Conservation (phyloP, 495 filamentous ascomycete genomes). For the Amniculicola lignicola region DNA sequence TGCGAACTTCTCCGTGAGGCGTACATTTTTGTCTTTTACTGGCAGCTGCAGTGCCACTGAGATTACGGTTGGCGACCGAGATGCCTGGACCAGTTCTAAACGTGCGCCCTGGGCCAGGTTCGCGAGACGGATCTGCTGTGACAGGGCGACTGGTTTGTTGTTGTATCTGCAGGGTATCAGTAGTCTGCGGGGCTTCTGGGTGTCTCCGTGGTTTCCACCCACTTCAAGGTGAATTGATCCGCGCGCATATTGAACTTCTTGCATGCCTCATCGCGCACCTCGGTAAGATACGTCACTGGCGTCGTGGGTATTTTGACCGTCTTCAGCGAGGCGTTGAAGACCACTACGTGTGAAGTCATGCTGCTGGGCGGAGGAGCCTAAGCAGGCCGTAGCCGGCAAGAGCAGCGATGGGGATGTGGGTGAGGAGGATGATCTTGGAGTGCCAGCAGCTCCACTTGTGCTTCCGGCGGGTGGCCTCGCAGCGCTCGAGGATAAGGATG, state of each 20-base stretch:
- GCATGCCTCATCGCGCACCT: slow-evolving; percentile 84
- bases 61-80: slow-evolving; percentile 76
- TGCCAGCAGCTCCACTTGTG: slow-evolving; percentile 13
- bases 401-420: slow-evolving; percentile 8
- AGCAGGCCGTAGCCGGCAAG: slow-evolving; percentile 10
- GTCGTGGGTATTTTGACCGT: slow-evolving; percentile 77
- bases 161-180: slow-evolving; percentile 56
- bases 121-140: slow-evolving; percentile 78
- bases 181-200: not conserved
- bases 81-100: slow-evolving; percentile 82
- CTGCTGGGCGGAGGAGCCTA: slow-evolving; percentile 41
- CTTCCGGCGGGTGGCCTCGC: not conserved
- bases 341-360: slow-evolving; percentile 88
- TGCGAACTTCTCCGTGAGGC: slow-evolving; percentile 77
- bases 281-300: slow-evolving; percentile 72
- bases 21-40: slow-evolving; percentile 60
- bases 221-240: slow-evolving; percentile 81
- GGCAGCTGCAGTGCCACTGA: slow-evolving; percentile 81
- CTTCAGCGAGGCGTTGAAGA: slow-evolving; percentile 72
- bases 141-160: slow-evolving; percentile 79
- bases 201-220: slow-evolving; percentile 33
- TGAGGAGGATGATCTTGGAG: slow-evolving; percentile 9
- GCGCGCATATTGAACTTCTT: slow-evolving; percentile 67
- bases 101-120: slow-evolving; percentile 84
- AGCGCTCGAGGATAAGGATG: slow-evolving; percentile 10